Evolutionary conservation across 352 stramenopile species (phyloP), one percentile per base, ranked within the genome.

Genomic region (Globisporangium solare): DNA sequence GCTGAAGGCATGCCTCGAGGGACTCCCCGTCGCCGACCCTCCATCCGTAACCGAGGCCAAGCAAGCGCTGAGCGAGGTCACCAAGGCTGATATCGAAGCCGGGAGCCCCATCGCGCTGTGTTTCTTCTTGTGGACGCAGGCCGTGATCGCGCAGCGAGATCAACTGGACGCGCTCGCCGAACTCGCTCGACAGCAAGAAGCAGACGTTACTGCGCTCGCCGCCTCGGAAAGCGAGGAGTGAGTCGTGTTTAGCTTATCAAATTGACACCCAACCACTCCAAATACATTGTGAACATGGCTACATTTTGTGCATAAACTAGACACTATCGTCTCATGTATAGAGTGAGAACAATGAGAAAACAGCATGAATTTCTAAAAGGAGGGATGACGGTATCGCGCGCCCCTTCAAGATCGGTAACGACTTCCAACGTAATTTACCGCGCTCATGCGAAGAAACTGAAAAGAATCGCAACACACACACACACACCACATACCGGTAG

Each of bases 101-200:
- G 60, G 70, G 6, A 86, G 70, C 31, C 57, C 70, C 3, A 68
- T 88, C 13, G 74, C 76, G 6, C 62, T 61, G 1, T 75, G 70
- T 51, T 67, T 88, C 39, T 83, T 79, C 43, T 53, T 72, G 20
- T 93, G 80, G 80, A 42, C 35, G 5, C 72, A 87, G 40, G 68
- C 79, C 0, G 74, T 75, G 13, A 69, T 83, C 60, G 66, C 75
- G 4, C 68, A 79, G 17, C 67, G 66, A 20, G 80, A 90, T n/a
- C 73, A 71, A 22, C 40, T 88, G n/a, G 73, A 80, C 21, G 47
- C 59, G 4, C 65, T 70, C 18, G 67, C 59, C 0, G 69, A 87
- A 22, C 66, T 71, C 11, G 72, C 51, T 4, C 61, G 74, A 14
- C 66, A 80, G 46, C 63, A 77, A 18, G 65, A 79, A 21, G 70